phyloP scores from a whole-genome alignment of 805 yeast genomes.

The Yamadazyma olivae region DNA sequence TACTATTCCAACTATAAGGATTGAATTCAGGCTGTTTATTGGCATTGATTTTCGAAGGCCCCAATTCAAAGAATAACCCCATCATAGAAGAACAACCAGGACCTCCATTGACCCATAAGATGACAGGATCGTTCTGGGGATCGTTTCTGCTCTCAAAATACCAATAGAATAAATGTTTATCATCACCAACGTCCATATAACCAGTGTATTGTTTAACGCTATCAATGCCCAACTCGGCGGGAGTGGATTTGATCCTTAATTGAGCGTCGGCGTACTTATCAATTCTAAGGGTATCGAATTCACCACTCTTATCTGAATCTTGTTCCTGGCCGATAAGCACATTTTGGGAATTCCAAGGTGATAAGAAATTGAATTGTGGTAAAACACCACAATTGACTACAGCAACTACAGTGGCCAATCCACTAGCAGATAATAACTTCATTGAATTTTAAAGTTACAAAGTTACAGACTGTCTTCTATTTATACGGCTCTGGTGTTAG shows the following conservation, averaged over 20 bases:
- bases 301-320: too few species aligned
- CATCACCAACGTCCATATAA: slow-evolving; percentile 71
- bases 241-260: slow-evolving; percentile 20
- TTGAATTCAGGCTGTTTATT: slow-evolving; percentile 21
- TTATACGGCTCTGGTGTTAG: too few species aligned
- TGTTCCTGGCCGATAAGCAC: too few species aligned
- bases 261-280: background rate
- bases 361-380: too few species aligned
- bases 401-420: too few species aligned
- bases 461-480: too few species aligned
- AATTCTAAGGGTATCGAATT: too few species aligned
- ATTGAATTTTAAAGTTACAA: too few species aligned
- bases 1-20: slow-evolving; percentile 28
- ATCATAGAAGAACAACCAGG: slow-evolving; percentile 29
- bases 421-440: too few species aligned
- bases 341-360: too few species aligned
- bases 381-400: too few species aligned
- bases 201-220: slow-evolving; percentile 76
- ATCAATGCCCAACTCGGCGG: slow-evolving; percentile 75
- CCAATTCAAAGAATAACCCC: slow-evolving; percentile 28
- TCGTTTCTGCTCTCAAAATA: slow-evolving; percentile 29
- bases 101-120: slow-evolving; percentile 31
- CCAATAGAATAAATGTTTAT: slow-evolving; percentile 33
- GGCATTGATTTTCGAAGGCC: slow-evolving; percentile 22
- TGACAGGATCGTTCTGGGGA: slow-evolving; percentile 26